Conservation (phyloP, 495 filamentous ascomycete species). For the Saxispiralis lemnorum region DNA sequence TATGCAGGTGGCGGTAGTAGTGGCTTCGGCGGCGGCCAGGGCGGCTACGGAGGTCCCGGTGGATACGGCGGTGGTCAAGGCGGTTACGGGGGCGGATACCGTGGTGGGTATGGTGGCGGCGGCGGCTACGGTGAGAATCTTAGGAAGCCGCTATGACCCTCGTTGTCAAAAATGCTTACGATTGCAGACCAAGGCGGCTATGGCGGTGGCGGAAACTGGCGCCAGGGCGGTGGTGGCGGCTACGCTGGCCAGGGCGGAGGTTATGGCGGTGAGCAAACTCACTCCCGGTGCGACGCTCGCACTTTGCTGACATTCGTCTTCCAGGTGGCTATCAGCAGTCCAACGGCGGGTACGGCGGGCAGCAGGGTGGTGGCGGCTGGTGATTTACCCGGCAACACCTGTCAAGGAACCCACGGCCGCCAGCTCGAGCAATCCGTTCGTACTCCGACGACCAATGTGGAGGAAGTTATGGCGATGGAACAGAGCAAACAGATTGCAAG, state of each 20-base stretch:
- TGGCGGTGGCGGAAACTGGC: constrained; percentile 12
- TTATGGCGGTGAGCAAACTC: not conserved
- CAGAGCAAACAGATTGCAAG: no score
- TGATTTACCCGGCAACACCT: constrained; percentile 1
- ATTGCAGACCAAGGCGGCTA: constrained; percentile 2
- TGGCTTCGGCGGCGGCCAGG: constrained; percentile 15
- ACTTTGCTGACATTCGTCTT: not conserved
- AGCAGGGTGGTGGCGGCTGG: constrained; percentile 9
- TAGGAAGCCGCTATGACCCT: not conserved
- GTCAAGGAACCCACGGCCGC: constrained; percentile 7
- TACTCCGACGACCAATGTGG: no score
- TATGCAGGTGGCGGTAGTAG: constrained; percentile 16
- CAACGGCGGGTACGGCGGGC: constrained; percentile 8
- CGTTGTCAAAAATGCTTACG: not conserved
- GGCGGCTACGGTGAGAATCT: not conserved
- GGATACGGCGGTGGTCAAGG: constrained; percentile 19
- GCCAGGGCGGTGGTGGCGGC: constrained; percentile 13
- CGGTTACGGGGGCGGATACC: constrained; percentile 2
- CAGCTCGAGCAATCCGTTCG: constrained; percentile 1
- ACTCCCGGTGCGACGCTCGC: not conserved
- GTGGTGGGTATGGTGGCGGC: constrained; percentile 8
- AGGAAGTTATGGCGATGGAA: no score
- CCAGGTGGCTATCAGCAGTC: constrained; percentile 10
- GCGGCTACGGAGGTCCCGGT: constrained; percentile 14
- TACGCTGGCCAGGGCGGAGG: constrained; percentile 7